A percentile compares a stretch with the other conserved stretches of the same genome.
These are phyloP conservation scores for Sugiyamaella lignohabitans DNA, from an alignment of 805 yeast species.

Conservation along the genomic window DNA sequence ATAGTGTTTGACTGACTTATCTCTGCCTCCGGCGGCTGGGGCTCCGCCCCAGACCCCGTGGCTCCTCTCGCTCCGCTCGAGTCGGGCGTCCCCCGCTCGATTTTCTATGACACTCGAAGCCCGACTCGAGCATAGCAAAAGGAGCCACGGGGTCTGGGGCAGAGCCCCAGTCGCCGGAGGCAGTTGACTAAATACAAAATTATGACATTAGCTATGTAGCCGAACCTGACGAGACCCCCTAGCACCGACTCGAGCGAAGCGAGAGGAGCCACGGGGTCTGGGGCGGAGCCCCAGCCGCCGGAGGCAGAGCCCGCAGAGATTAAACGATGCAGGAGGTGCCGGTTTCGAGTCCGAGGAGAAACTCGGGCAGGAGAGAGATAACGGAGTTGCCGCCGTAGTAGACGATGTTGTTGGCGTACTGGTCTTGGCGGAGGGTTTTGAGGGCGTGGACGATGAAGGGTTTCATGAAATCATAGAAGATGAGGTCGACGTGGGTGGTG, in stretches of 20 bases:
- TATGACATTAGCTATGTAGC: too few relatives aligned
- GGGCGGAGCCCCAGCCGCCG: not conserved
- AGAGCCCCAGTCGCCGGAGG: too few relatives aligned
- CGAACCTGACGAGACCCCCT: too few relatives aligned
- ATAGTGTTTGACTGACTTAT: slow-evolving; percentile 2
- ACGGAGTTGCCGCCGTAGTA: slow-evolving; percentile 26
- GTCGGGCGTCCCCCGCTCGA: too few relatives aligned
- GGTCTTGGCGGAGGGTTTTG: slow-evolving; percentile 25
- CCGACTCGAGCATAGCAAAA: too few relatives aligned
- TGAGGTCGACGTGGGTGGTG: slow-evolving; percentile 49
- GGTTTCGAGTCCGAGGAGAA: slow-evolving; percentile 11
- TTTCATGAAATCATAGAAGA: slow-evolving; percentile 73
- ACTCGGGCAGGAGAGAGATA: slow-evolving; percentile 28
- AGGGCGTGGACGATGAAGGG: slow-evolving; percentile 45
- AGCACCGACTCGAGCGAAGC: too few relatives aligned
- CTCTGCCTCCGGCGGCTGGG: slow-evolving; percentile 1
- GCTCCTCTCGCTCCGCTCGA: not conserved
- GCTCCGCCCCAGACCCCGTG: not conserved
- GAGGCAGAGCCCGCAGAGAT: not conserved
- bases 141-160: too few relatives aligned
- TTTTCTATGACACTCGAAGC: too few relatives aligned
- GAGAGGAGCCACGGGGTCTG: not conserved
- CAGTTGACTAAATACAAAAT: too few relatives aligned
- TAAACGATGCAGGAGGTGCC: not conserved
- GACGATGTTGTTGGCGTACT: slow-evolving; percentile 10